Base-by-base conservation (phyloP, 176 grass and related monocot species). In the Hyparrhenia diplandra region DNA sequence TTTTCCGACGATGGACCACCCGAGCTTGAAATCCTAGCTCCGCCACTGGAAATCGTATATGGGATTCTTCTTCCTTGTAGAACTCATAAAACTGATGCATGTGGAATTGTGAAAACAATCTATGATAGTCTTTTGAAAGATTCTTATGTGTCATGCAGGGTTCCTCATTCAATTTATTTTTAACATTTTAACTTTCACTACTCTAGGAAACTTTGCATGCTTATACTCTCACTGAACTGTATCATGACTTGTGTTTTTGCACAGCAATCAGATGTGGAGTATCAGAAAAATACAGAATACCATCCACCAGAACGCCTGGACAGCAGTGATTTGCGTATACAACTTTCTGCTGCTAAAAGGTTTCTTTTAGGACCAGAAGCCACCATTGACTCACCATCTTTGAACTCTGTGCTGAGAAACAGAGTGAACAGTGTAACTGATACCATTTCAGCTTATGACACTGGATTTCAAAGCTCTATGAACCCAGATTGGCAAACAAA, bases 281-380 rank as follows among this genome's bases (percentile, higher is more conserved):
- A 36, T 85, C 85, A 61, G 66, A 82, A 85, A 83, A 85, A 49
- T 70, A 62, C 73, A 69, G 84, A 86, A 78, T 77, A 93, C 46
- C 70, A 79, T 10, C 29, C 84, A 58, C 80, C 39, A 72, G 80
- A 73, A 79, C 47, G 46, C 52, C 75, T 89, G 67, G 85, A 87
- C 59, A 64, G 78, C 43, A 81, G 79, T 82, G 85, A 95, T 81
- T 72, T 99, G 75, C 62, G 77, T 23, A 45, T 84, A 28, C 88
- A 86, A 78, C 75, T 99, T 83, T 93, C 92, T 83, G 96, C 90
- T 64, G 87, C 96, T 54, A 94, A 88, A 84, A 87, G 69, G 71
- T 95, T 91, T 88, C 86, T 99, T 84, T 89, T 99, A 58, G 96
- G 89, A 32, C 88, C 90, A 54, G 91, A 89, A 78, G 83, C 85